Evolutionary conservation across 1,139 yeast genomes (phyloP).

Genomic region (Suhomyces bokatorum): DNA sequence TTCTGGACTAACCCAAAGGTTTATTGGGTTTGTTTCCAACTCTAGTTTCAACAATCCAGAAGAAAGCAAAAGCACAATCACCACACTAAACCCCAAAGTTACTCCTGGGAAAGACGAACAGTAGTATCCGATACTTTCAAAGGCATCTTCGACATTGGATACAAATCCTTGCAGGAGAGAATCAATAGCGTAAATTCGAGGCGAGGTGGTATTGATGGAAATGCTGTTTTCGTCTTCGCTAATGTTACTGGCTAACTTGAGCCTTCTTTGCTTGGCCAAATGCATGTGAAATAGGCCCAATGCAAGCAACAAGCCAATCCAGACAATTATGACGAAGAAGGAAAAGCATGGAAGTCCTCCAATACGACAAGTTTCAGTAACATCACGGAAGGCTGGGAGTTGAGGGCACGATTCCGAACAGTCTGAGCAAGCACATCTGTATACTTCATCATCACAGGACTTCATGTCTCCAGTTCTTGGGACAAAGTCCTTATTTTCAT

Average conservation of each 20-base stretch:
- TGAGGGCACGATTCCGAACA: constrained; percentile 79
- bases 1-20: constrained; percentile 83
- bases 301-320: constrained; percentile 38
- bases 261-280: constrained; percentile 18
- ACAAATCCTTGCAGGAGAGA: constrained; percentile 15
- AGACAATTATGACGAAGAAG: constrained; percentile 55
- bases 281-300: constrained; percentile 44
- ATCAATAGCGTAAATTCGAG: neutral
- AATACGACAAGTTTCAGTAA: constrained; percentile 48
- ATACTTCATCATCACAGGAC: constrained; percentile 65
- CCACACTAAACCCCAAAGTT: constrained; percentile 49
- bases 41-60: constrained; percentile 54
- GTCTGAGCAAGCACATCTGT: constrained; percentile 87
- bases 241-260: neutral
- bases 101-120: constrained; percentile 62
- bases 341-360: constrained; percentile 76
- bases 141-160: constrained; percentile 30
- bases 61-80: constrained; percentile 48
- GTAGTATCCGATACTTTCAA: constrained; percentile 46
- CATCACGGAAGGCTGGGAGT: constrained; percentile 46
- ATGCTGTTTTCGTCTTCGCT: neutral
- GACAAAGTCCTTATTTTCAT: constrained; percentile 22
- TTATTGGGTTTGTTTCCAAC: constrained; percentile 77
- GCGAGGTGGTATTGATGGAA: constrained; percentile 1
- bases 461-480: constrained; percentile 37